phyloP scores from a whole-genome alignment of 768 basidiomycete species.

The Multifurca ochricompacta region DNA sequence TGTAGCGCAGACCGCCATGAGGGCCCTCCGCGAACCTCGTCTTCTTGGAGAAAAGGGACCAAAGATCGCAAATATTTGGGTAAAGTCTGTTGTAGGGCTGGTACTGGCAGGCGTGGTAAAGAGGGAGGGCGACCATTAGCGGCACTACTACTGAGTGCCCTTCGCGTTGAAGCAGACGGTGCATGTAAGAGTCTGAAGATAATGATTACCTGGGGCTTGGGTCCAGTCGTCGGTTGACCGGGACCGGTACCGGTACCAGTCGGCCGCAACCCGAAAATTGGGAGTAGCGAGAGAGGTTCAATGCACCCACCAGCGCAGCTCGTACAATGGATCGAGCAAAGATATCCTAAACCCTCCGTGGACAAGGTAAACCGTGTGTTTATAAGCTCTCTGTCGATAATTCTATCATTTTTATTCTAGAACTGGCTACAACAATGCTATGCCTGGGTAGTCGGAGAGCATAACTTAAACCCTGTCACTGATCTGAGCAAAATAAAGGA shows the following conservation, averaged over 20 bases:
- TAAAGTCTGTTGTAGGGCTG: constrained; percentile 65
- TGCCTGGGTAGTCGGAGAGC: constrained; percentile 48
- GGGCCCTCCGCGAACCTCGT: constrained; percentile 50
- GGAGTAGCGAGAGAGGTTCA: too few species aligned
- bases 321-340: constrained; percentile 43
- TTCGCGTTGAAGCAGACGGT: neutral
- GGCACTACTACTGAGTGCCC: neutral
- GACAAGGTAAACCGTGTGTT: constrained; percentile 43
- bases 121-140: neutral
- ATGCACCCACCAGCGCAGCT: constrained; percentile 32
- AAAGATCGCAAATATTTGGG: constrained; percentile 73
- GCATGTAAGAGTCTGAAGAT: neutral
- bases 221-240: too few species aligned
- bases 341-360: constrained; percentile 54
- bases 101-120: constrained; percentile 75
- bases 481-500: constrained; percentile 46
- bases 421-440: constrained; percentile 74
- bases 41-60: constrained; percentile 71
- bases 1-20: constrained; percentile 45
- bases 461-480: constrained; percentile 37
- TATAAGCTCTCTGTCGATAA: neutral
- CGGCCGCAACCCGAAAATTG: too few species aligned
- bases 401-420: constrained; percentile 33
- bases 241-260: too few species aligned
- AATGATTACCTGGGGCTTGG: too few species aligned